Evolutionary conservation across 441 rosid species (phyloP).

Genomic region (Iberis amara): DNA sequence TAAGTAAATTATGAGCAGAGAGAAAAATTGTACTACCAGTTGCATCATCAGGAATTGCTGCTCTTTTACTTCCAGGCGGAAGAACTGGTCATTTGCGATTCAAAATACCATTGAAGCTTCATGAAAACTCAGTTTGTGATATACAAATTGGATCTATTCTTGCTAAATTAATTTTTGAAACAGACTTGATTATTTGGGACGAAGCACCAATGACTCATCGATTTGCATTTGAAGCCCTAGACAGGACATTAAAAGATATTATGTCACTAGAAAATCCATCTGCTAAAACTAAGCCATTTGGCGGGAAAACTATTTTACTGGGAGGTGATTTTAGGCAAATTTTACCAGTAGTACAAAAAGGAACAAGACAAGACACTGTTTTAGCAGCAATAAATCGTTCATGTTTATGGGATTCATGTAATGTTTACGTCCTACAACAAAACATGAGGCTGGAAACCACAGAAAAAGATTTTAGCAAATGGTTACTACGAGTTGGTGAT

Average conservation of each 20-base stretch:
- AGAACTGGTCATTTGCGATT: background rate
- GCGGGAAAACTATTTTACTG: background rate
- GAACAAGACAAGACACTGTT: background rate
- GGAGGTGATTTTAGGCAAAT: background rate
- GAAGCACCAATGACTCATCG: background rate
- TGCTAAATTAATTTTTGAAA: background rate
- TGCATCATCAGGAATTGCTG: background rate
- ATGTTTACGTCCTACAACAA: background rate
- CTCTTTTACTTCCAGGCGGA: background rate
- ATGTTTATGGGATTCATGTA: background rate
- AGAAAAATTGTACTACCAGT: background rate
- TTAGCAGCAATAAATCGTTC: background rate
- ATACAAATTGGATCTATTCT: background rate
- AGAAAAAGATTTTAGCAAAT: background rate
- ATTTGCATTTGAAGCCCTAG: background rate
- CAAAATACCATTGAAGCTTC: background rate
- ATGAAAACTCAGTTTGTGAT: background rate
- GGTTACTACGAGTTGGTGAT: background rate
- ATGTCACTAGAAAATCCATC: background rate
- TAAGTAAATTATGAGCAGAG: background rate
- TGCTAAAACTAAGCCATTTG: background rate
- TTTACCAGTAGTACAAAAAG: background rate
- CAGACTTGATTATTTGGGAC: background rate
- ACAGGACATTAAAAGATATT: background rate
- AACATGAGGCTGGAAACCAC: background rate